Evolutionary conservation across 2,329 filamentous ascomycete genomes (phyloP), one percentile per base, ranked within the genome.

Genomic region (Phaeoacremonium minimum): DNA sequence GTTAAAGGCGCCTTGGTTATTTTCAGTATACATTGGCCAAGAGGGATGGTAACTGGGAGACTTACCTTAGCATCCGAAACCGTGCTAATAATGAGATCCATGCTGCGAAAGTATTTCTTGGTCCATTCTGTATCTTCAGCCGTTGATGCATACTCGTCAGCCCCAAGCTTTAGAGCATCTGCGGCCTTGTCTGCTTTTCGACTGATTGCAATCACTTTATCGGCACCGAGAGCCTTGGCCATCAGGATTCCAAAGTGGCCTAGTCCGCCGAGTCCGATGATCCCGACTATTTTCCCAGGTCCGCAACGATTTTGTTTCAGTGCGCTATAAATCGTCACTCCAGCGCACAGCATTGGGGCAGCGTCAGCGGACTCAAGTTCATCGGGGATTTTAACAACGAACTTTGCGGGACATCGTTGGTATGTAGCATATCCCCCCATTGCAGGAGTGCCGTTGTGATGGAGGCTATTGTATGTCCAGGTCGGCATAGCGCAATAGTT

Each of bases 191-290:
- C 55, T 5, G 52, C 55, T 5, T 59, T 67, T 16, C 76, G 66
- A 9, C 73, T 78, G 48, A 80, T 79, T 8, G 67, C 76, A 12
- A 78, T 66, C 7, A 80, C 71, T 28, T 68, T 67, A 33, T 82
- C 74, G 14, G 74, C 76, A 9, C 75, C 77, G 11, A 87, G 56
- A 2, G 83, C 83, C 55, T 77, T 80, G 2, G 83, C 83, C 48
- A 78, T 84, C 20, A 83, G 58, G 11, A 87, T 57, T 2, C 75
- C 83, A 42, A 85, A 78, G 57, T 87, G 81, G 0, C 82, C 82
- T 4, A 85, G 55, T 2, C 82, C 81, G 4, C 83, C 82, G 15
- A 86, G 63, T 2, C 82, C 82, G 13, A 86, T 63, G 35, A 86
- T 76, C 0, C 80, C 82, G 2, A 87, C 78, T 6, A 57, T 69